Conservation (phyloP, 768 basidiomycete genomes). For the Auriscalpium vulgare region DNA sequence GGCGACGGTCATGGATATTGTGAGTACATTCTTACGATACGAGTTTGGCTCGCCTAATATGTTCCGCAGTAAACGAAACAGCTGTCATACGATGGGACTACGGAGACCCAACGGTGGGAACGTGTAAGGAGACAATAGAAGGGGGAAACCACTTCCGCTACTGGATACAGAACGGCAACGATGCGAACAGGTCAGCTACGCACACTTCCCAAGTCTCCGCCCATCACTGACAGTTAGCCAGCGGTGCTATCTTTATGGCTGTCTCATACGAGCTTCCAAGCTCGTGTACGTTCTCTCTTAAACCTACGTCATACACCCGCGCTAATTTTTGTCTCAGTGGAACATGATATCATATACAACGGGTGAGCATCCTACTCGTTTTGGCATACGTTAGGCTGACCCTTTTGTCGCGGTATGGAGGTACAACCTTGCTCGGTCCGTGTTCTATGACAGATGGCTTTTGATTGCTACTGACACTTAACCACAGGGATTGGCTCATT, state of each 20-base stretch:
- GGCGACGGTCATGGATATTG: slow-evolving; percentile 76
- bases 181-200: slow-evolving; percentile 45
- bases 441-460: not conserved
- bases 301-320: not conserved
- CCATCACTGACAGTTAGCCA: slow-evolving; percentile 17
- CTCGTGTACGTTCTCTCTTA: slow-evolving; percentile 32
- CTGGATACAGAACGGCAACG: slow-evolving; percentile 70
- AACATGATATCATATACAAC: slow-evolving; percentile 66
- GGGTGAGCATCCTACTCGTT: slow-evolving; percentile 35
- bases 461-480: not conserved
- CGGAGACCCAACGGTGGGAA: slow-evolving; percentile 69
- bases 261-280: slow-evolving; percentile 67
- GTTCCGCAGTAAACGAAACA: slow-evolving; percentile 61
- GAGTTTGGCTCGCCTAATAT: not conserved
- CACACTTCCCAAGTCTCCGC: not conserved
- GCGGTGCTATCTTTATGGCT: slow-evolving; percentile 71
- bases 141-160: slow-evolving; percentile 88
- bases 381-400: slow-evolving; percentile 1
- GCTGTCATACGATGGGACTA: slow-evolving; percentile 84
- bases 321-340: slow-evolving; percentile 24
- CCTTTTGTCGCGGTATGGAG: slow-evolving; percentile 20
- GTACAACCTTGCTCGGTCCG: slow-evolving; percentile 69
- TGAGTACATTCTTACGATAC: slow-evolving; percentile 27
- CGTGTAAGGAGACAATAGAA: slow-evolving; percentile 77
- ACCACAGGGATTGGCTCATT: slow-evolving; percentile 67